Evolutionary conservation across 768 basidiomycete genomes (phyloP).

Genomic region (Strobilomyces confusus): DNA sequence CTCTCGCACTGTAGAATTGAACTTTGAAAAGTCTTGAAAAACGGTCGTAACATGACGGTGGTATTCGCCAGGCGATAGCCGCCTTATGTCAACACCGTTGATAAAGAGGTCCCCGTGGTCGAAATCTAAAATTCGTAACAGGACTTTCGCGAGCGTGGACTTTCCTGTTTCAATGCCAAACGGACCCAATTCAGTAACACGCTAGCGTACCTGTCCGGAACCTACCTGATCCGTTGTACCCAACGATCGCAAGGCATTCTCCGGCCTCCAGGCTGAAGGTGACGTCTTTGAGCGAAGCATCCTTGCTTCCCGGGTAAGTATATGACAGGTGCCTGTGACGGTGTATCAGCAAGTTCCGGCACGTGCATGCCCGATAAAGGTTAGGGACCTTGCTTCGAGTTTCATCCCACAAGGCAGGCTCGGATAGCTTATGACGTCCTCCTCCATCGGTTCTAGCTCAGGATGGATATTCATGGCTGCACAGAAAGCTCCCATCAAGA

Average conservation of each 20-base stretch:
- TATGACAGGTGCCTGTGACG: slow-evolving; percentile 57
- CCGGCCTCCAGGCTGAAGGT: slow-evolving; percentile 69
- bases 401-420: slow-evolving; percentile 54
- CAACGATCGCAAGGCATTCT: slow-evolving; percentile 81
- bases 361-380: slow-evolving; percentile 10
- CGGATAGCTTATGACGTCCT: slow-evolving; percentile 48
- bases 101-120: slow-evolving; percentile 63
- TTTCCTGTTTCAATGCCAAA: slow-evolving; percentile 53
- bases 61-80: slow-evolving; percentile 62
- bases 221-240: slow-evolving; percentile 77
- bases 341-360: slow-evolving; percentile 8
- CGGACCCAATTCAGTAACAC: slow-evolving; percentile 7
- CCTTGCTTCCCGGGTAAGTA: slow-evolving; percentile 71
- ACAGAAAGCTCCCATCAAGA: slow-evolving; percentile 83
- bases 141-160: slow-evolving; percentile 79
- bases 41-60: slow-evolving; percentile 76
- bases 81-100: slow-evolving; percentile 67
- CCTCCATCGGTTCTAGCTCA: slow-evolving; percentile 56
- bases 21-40: slow-evolving; percentile 84
- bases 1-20: slow-evolving; percentile 74
- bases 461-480: slow-evolving; percentile 72
- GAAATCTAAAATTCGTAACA: slow-evolving; percentile 77
- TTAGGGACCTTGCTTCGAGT: slow-evolving; percentile 62
- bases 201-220: slow-evolving; percentile 14
- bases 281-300: slow-evolving; percentile 66